phyloP scores from a whole-genome alignment of 345 rosid species.

The Theobroma cacao region DNA sequence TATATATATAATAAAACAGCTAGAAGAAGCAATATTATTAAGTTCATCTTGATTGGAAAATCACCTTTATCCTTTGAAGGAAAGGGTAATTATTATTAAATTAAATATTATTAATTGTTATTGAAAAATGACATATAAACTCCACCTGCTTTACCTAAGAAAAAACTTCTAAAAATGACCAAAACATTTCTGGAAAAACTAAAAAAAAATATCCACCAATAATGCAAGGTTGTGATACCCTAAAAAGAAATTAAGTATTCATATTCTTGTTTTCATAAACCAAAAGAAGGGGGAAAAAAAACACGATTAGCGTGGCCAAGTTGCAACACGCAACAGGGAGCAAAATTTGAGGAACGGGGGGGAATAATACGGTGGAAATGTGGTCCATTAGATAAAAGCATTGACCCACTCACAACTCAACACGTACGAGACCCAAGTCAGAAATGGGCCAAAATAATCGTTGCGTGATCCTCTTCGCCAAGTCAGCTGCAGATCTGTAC shows the following conservation, averaged over 20 bases:
- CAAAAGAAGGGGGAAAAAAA: background rate
- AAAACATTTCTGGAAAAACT: background rate
- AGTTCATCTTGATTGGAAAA: background rate
- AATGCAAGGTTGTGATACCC: background rate
- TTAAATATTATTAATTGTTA: too few relatives aligned
- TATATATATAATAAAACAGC: background rate
- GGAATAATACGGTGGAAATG: background rate
- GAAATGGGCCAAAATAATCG: background rate
- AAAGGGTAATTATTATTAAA: too few relatives aligned
- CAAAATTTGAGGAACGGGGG: background rate
- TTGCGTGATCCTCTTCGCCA: conserved; percentile 24
- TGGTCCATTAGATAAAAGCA: background rate
- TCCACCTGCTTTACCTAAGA: background rate
- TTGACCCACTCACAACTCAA: background rate
- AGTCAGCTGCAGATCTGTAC: background rate
- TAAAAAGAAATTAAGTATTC: background rate
- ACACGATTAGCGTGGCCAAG: background rate
- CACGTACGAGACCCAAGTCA: conserved; percentile 14
- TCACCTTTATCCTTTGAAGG: too few relatives aligned
- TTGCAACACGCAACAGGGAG: background rate
- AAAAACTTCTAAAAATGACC: background rate
- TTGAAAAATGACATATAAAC: background rate
- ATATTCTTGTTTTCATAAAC: background rate
- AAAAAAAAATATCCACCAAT: too few relatives aligned
- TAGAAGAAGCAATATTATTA: background rate